Conservation (phyloP, 1,139 yeast species). For the Pichia sp. region DNA sequence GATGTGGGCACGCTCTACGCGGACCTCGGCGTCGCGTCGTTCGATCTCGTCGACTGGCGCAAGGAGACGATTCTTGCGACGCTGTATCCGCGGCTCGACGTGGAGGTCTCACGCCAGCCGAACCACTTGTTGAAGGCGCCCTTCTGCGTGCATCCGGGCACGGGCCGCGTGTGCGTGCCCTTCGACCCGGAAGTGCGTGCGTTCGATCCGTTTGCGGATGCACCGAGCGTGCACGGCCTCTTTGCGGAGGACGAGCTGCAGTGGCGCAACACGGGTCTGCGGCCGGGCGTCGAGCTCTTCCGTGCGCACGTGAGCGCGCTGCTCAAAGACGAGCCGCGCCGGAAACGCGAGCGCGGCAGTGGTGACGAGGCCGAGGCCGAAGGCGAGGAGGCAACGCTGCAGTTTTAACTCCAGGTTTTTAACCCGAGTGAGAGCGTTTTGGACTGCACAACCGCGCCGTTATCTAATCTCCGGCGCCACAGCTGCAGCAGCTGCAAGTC, state of each 20-base stretch:
- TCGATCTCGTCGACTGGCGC: slow-evolving; percentile 56
- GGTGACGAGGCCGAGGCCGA: not conserved
- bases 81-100: slow-evolving; percentile 87
- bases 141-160: slow-evolving; percentile 96
- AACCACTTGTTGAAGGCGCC: slow-evolving; percentile 94
- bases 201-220: slow-evolving; percentile 67
- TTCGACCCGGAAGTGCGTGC: slow-evolving; percentile 59
- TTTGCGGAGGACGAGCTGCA: slow-evolving; percentile 38
- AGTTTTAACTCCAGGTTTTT: no score
- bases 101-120: slow-evolving; percentile 84
- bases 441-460: no score
- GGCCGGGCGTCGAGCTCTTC: slow-evolving; percentile 71
- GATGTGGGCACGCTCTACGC: slow-evolving; percentile 59
- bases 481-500: no score
- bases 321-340: slow-evolving; percentile 53
- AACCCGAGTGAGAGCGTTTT: no score
- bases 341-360: slow-evolving; percentile 33
- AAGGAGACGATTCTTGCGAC: slow-evolving; percentile 79
- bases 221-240: slow-evolving; percentile 69
- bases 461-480: no score
- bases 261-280: slow-evolving; percentile 65
- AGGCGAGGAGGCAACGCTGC: not conserved
- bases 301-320: slow-evolving; percentile 56
- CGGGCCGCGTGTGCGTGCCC: slow-evolving; percentile 97
- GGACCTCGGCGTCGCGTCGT: slow-evolving; percentile 36